Evolutionary conservation across 2,329 filamentous ascomycete genomes (phyloP), one percentile per base, ranked within the genome.

Genomic region (Colletotrichum aenigma): DNA sequence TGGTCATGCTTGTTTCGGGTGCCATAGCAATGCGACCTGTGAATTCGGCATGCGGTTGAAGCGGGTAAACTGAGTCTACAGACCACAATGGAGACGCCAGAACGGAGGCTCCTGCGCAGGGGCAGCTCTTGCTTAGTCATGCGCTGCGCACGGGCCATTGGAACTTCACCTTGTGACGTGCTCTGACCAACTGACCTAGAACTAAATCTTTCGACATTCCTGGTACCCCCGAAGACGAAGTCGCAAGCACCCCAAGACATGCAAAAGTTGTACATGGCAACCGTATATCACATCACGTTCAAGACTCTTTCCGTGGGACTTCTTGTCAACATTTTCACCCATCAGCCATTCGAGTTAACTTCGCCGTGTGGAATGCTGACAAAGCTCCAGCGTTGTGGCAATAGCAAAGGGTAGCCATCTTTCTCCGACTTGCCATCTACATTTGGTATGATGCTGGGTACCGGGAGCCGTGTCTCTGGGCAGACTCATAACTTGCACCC

Each of bases 281-380:
- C 43, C n/a, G 43, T 5, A 43, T 0, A 48, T 12, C 5, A 21
- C 10, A 6, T 1, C n/a, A 7, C 18, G 9, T 48, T n/a, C 38
- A 48, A 48, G 38, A n/a, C 5, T 10, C 0, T 21, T n/a, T 10
- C 2, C 3, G 3, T 13, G 18, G 3, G 18, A 5, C n/a, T 21
- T n/a, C 18, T 21, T n/a, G 43, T 48, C 10, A n/a, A 2, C 2
- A 48, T 21, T 3, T n/a, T 48, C n/a, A n/a, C 0, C 2, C 6
- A 21, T 48, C 43, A 48, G n/a, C 7, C 43, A 48, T 48, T 21
- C 43, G 4, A 48, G 43, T 21, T 48, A 3, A 21, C 43, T 6
- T n/a, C n/a, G 2, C 43, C 18, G 0, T 21, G 0, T 48, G 4
- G 18, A 43, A 10, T 43, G 38, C 18, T n/a, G 1, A 48, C 3